Evolutionary conservation across 768 basidiomycete genomes (phyloP).

Genomic region (Termitomyces sp.): DNA sequence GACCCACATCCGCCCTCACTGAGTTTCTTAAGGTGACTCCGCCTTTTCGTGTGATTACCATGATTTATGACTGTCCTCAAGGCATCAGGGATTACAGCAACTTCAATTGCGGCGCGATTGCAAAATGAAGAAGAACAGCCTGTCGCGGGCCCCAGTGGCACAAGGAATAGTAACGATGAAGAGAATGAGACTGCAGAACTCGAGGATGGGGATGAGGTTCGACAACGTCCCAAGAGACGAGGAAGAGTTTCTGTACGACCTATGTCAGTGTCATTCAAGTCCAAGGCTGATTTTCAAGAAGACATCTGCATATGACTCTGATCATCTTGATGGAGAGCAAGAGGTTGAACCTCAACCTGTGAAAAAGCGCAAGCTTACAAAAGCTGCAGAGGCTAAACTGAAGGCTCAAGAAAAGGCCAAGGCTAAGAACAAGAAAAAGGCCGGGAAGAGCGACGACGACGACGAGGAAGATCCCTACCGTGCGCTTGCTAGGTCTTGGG

Average conservation of each 20-base stretch:
- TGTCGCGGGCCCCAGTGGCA: slow-evolving; percentile 40
- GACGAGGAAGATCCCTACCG: slow-evolving; percentile 67
- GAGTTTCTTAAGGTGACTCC: slow-evolving; percentile 64
- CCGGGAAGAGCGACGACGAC: slow-evolving; percentile 33
- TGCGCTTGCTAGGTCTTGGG: slow-evolving; percentile 49
- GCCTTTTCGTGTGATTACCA: background rate
- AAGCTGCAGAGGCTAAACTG: slow-evolving; percentile 36
- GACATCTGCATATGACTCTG: slow-evolving; percentile 56
- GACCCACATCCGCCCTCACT: slow-evolving; percentile 79
- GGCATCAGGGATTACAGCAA: slow-evolving; percentile 44
- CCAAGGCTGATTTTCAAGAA: background rate
- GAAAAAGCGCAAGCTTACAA: slow-evolving; percentile 54
- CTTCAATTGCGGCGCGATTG: slow-evolving; percentile 34
- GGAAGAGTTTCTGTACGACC: slow-evolving; percentile 5
- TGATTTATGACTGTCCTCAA: slow-evolving; percentile 11
- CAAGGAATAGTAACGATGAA: slow-evolving; percentile 5
- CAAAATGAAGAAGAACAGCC: slow-evolving; percentile 27
- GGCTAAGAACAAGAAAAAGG: slow-evolving; percentile 38
- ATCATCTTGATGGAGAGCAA: slow-evolving; percentile 65
- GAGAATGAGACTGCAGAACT: slow-evolving; percentile 10
- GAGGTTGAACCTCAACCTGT: slow-evolving; percentile 26
- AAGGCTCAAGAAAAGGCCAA: slow-evolving; percentile 35
- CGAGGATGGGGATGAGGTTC: slow-evolving; percentile 8
- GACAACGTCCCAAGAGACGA: slow-evolving; percentile 2
- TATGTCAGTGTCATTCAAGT: background rate